Evolutionary conservation across 2,329 filamentous ascomycete genomes (phyloP), one percentile per base, ranked within the genome.

Genomic region (Colletotrichum sp.): DNA sequence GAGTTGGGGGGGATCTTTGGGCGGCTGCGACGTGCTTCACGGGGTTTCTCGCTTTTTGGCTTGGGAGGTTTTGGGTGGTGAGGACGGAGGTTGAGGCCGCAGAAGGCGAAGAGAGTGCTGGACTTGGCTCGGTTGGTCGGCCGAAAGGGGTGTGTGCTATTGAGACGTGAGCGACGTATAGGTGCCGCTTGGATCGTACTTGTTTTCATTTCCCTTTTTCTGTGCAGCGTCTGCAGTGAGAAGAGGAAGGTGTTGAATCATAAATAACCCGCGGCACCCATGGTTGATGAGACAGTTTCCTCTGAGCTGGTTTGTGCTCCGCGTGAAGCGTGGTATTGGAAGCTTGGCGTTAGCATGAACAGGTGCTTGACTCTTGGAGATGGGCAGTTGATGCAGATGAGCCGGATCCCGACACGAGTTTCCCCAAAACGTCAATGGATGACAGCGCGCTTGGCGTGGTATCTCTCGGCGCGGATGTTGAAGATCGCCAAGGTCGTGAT

Each of bases 121-220:
- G 59, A 13, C 32, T 39, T 70, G 66, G 66, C 57, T 57, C 62
- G 62, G 72, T 10, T 39, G 8, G 9, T n/a, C 52, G 52, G 72
- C 69, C 62, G 69, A 60, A 32, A 57, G 3, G 15, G 7, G 10
- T 34, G 10, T 21, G 4, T 55, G 36, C 13, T 75, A 75, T 72
- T 75, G 69, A 75, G 26, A 72, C 72, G 24, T 30, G 30, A 34
- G 32, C 52, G 62, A 75, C 72, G 62, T 75, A 72, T 67, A 21
- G 72, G 28, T 13, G 39, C 69, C 36, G 68, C 62, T 30, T 60
- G 7, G 13, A 28, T 8, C 30, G 15, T 8, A 28, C 26, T 36
- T 32, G 10, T 30, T 69, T 26, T 32, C 52, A 30, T 21, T 36
- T 21, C n/a, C 44, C 15, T 10, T 69, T 69, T 44, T 32, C 24